Conservation (phyloP, 2,329 filamentous ascomycete species). For the Penicillium sp. region DNA sequence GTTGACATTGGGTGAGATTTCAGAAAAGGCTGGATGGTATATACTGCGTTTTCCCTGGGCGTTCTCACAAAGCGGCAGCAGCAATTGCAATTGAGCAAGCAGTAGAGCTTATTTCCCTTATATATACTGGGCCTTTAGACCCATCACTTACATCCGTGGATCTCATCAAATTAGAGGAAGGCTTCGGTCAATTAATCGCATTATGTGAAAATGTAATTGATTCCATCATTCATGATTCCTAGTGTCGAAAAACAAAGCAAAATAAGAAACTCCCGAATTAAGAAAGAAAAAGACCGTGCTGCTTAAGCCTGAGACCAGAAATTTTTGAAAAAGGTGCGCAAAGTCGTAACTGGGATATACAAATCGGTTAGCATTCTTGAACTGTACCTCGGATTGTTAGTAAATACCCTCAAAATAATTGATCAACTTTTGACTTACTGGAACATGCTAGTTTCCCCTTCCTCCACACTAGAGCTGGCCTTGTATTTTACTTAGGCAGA, state of each 20-base stretch:
- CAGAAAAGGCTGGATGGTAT: too few species aligned
- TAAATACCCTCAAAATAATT: slow-evolving; percentile 14
- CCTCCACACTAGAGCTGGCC: slow-evolving; percentile 35
- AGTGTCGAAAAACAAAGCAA: slow-evolving; percentile 10
- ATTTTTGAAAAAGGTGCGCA: slow-evolving; percentile 14
- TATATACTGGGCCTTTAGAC: too few species aligned
- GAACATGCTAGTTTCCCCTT: slow-evolving; percentile 33
- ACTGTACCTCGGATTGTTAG: slow-evolving; percentile 3
- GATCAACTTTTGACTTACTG: slow-evolving; percentile 16
- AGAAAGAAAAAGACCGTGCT: slow-evolving; percentile 1
- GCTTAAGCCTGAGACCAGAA: slow-evolving; percentile 5
- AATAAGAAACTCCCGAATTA: slow-evolving; percentile 9
- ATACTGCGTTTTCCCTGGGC: too few species aligned
- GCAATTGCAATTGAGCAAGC: too few species aligned
- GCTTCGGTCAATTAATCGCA: too few species aligned
- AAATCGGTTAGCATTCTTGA: slow-evolving; percentile 17
- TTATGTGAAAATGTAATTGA: slow-evolving; percentile 1
- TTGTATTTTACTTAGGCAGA: slow-evolving; percentile 6
- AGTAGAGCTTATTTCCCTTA: too few species aligned
- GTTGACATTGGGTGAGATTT: too few species aligned
- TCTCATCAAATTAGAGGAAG: not conserved
- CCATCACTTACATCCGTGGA: too few species aligned
- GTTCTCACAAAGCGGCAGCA: too few species aligned
- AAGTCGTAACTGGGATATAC: slow-evolving; percentile 15
- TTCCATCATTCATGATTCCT: slow-evolving; percentile 25